Conservation (phyloP, 2,329 filamentous ascomycete species). For the Diaporthe citriasiana region DNA sequence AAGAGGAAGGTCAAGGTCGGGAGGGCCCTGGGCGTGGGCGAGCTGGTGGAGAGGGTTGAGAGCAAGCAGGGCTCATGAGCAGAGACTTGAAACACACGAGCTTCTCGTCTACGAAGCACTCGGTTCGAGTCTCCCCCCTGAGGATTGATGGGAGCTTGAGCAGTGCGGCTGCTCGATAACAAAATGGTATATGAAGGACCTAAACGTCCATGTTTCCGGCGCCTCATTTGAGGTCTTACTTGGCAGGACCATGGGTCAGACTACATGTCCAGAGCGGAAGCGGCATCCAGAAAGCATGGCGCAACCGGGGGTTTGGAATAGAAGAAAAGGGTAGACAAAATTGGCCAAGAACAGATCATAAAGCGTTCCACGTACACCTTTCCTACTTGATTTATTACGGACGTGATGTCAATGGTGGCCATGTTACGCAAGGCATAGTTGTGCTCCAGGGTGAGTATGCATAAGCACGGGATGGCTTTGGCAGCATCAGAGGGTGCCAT, state of each 20-base stretch:
- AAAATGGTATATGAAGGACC: not conserved
- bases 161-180: not conserved
- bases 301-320: constrained; percentile 8
- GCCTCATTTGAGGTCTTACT: not conserved
- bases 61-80: constrained; percentile 58
- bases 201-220: not conserved
- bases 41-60: constrained; percentile 81
- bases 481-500: not conserved
- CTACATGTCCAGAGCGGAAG: not conserved
- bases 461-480: not conserved
- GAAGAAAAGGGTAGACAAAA: constrained; percentile 37
- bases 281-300: constrained; percentile 20
- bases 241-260: not conserved
- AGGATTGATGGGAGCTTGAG: not conserved
- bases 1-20: constrained; percentile 91
- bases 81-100: not conserved
- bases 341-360: not conserved
- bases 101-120: not conserved
- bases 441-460: not conserved
- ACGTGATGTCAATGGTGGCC: not conserved
- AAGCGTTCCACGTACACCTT: not conserved
- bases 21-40: constrained; percentile 81
- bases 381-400: not conserved
- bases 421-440: not conserved
- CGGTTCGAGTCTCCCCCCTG: not conserved